Conservation (phyloP, 2,329 filamentous ascomycete species). For the Furcasterigmium furcatum region DNA sequence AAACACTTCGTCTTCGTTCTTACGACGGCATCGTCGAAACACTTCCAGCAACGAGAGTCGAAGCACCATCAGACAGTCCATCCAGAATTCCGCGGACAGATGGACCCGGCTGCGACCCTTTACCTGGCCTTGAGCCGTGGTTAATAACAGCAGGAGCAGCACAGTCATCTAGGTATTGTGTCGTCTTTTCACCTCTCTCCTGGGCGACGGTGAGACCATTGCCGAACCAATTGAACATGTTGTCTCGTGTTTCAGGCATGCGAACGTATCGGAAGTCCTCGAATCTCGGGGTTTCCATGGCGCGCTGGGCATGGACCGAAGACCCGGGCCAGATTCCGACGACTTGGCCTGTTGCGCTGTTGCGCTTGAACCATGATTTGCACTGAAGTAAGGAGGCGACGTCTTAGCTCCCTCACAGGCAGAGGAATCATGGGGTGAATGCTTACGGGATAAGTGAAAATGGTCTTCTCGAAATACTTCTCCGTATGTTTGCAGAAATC, state of each 20-base stretch:
- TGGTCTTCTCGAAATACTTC: conserved; percentile 3
- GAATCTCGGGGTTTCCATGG: not conserved
- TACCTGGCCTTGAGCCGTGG: too few species aligned
- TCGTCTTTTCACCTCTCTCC: not conserved
- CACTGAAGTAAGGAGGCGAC: too few species aligned
- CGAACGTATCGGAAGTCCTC: conserved; percentile 1
- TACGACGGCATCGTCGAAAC: too few species aligned
- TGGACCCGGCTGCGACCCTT: too few species aligned
- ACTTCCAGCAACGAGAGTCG: too few species aligned
- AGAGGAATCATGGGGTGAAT: too few species aligned
- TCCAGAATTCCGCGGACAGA: too few species aligned
- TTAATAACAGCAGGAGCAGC: too few species aligned
- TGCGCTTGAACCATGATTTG: not conserved
- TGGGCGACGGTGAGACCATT: not conserved
- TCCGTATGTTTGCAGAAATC: conserved; percentile 1
- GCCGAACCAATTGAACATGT: not conserved
- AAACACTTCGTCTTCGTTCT: too few species aligned
- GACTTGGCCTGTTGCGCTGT: not conserved
- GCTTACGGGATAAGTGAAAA: too few species aligned
- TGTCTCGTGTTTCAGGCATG: not conserved
- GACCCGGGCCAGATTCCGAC: conserved; percentile 1
- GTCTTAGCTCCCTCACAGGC: too few species aligned
- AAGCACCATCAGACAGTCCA: too few species aligned
- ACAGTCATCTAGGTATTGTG: not conserved
- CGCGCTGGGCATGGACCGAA: not conserved